Evolutionary conservation across 2,329 filamentous ascomycete species (phyloP).

Genomic region (Ceratocystis variospora): DNA sequence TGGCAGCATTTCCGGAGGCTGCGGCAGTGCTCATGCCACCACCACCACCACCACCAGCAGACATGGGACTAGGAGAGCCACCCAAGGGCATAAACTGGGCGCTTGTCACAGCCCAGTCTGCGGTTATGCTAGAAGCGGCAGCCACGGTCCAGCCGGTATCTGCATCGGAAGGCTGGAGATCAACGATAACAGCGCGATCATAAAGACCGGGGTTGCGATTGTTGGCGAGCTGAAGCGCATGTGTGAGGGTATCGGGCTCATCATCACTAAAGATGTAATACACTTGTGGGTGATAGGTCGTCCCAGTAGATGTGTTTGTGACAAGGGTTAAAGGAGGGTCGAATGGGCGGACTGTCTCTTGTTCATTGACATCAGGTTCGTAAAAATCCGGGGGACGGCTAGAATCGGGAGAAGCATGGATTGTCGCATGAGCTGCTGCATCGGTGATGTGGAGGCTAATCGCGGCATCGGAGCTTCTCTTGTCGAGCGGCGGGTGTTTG

Average conservation of each 20-base stretch:
- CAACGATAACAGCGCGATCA: constrained; percentile 41
- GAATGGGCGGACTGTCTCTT: constrained; percentile 10
- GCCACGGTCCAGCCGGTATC: constrained; percentile 41
- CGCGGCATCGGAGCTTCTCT: background rate
- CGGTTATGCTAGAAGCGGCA: constrained; percentile 57
- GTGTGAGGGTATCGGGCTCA: constrained; percentile 60
- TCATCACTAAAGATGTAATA: constrained; percentile 93
- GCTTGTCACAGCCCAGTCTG: constrained; percentile 52
- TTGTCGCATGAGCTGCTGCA: background rate
- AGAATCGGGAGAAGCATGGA: background rate
- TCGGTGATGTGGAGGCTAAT: background rate
- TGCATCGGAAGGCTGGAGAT: constrained; percentile 33
- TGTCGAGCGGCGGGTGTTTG: background rate
- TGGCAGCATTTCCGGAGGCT: background rate
- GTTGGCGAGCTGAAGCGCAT: constrained; percentile 36
- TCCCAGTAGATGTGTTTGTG: constrained; percentile 56
- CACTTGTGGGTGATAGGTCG: constrained; percentile 65
- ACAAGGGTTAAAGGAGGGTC: constrained; percentile 59
- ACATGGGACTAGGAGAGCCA: constrained; percentile 29
- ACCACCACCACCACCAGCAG: constrained; percentile 42
- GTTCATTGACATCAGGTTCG: background rate
- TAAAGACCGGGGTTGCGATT: constrained; percentile 20
- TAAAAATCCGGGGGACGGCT: background rate
- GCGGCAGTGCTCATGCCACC: constrained; percentile 21
- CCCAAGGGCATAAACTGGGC: constrained; percentile 34